Evolutionary conservation across 768 basidiomycete genomes (phyloP).

Genomic region (Tricholoma furcatifolium): DNA sequence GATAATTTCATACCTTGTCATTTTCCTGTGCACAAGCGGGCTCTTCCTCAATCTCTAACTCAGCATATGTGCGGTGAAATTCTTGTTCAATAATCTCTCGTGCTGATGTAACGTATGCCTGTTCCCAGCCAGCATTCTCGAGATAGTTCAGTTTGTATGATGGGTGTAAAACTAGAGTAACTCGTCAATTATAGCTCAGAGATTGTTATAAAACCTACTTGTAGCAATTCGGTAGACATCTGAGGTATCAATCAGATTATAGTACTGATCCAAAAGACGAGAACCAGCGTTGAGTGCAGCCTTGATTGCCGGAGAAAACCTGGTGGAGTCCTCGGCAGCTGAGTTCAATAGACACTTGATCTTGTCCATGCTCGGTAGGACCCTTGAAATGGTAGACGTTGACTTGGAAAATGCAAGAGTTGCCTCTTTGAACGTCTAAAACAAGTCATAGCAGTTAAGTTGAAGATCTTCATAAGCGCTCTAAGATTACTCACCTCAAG

Average conservation of each 20-base stretch:
- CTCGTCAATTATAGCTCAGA: neutral
- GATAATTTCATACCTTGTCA: neutral
- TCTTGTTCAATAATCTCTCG: constrained; percentile 16
- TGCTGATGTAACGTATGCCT: constrained; percentile 24
- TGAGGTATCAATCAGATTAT: constrained; percentile 20
- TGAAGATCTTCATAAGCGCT: neutral
- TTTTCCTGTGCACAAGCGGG: neutral
- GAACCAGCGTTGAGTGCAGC: constrained; percentile 19
- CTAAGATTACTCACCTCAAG: constrained; percentile 23
- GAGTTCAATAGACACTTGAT: constrained; percentile 18
- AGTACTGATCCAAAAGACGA: constrained; percentile 27
- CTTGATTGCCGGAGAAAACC: constrained; percentile 10
- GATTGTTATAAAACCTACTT: constrained; percentile 13
- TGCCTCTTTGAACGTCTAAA: constrained; percentile 28
- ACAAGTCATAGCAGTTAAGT: neutral
- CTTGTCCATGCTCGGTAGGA: constrained; percentile 35
- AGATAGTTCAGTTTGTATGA: constrained; percentile 34
- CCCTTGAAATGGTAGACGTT: constrained; percentile 22
- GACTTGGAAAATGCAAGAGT: constrained; percentile 25
- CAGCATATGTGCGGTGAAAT: constrained; percentile 8
- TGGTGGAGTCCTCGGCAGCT: neutral
- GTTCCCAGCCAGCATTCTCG: constrained; percentile 21
- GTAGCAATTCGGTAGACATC: constrained; percentile 26
- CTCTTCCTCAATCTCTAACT: too few relatives aligned
- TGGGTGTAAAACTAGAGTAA: constrained; percentile 34